These are phyloP conservation scores for Populus hybrid DNA, from an alignment of 441 rosid species.

Conservation along the genomic window DNA sequence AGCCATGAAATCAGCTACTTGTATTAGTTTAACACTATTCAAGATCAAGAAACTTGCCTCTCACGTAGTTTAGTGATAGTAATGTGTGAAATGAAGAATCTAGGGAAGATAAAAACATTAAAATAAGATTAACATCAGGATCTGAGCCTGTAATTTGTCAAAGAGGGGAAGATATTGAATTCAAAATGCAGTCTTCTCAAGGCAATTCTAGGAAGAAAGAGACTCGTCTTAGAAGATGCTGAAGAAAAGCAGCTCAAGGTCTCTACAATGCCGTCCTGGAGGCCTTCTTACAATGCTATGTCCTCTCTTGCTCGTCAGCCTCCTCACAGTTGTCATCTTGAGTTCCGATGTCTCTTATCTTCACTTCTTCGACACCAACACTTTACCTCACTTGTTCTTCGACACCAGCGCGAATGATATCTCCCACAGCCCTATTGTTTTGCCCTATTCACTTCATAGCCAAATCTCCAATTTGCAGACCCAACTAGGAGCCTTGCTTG, in stretches of 20 bases:
- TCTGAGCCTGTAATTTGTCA: conserved; percentile 1
- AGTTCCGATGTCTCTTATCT: conserved; percentile 27
- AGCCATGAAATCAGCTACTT: neutral
- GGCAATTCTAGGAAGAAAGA: neutral
- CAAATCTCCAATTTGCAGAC: conserved; percentile 43
- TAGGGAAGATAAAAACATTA: conserved; percentile 25
- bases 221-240: conserved; percentile 32
- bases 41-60: conserved; percentile 11
- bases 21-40: conserved; percentile 1
- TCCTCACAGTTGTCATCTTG: conserved; percentile 26
- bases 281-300: conserved; percentile 28
- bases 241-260: conserved; percentile 27
- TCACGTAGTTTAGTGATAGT: neutral
- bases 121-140: conserved; percentile 3
- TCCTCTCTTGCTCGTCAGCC: conserved; percentile 28
- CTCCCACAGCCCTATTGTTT: conserved; percentile 5
- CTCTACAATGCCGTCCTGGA: conserved; percentile 30
- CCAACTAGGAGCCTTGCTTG: conserved; percentile 35
- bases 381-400: conserved; percentile 7
- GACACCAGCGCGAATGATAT: conserved; percentile 2
- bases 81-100: conserved; percentile 10
- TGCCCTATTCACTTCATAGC: conserved; percentile 26
- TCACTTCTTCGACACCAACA: neutral
- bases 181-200: neutral
- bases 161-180: neutral